phyloP scores from a whole-genome alignment of 2,329 filamentous ascomycete genomes.

The Harringtonia aguacate region DNA sequence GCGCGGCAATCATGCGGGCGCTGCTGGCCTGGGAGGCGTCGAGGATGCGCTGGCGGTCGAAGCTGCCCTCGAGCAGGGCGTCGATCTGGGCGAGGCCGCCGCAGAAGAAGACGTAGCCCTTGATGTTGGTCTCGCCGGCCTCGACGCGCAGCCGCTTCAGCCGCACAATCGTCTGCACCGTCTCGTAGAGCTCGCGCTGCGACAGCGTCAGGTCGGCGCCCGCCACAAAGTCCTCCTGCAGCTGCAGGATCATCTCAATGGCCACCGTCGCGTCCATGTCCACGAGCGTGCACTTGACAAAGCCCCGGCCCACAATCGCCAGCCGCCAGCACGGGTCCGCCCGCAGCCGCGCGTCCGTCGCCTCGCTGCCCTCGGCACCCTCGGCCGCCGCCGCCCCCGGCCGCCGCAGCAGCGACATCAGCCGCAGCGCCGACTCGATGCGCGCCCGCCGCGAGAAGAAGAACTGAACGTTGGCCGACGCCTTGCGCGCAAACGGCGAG shows the following conservation, averaged over 20 bases:
- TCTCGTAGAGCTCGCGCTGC: conserved; percentile 12
- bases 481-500: conserved; percentile 12
- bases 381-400: background rate
- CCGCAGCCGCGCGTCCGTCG: background rate
- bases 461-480: conserved; percentile 9
- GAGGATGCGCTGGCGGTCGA: conserved; percentile 3
- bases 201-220: conserved; percentile 9
- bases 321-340: conserved; percentile 7
- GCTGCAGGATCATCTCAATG: conserved; percentile 11
- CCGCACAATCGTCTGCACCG: background rate
- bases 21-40: conserved; percentile 1
- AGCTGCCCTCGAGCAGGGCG: conserved; percentile 7
- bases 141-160: conserved; percentile 8
- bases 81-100: conserved; percentile 10
- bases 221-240: conserved; percentile 10
- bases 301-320: conserved; percentile 9
- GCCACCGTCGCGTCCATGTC: conserved; percentile 8
- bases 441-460: conserved; percentile 13
- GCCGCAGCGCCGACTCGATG: conserved; percentile 10
- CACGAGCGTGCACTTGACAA: conserved; percentile 13
- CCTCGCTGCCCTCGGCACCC: background rate
- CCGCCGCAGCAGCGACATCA: conserved; percentile 6
- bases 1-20: background rate
- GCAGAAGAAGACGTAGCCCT: conserved; percentile 10
- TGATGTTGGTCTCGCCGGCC: conserved; percentile 14